phyloP scores from a whole-genome alignment of 2,329 filamentous ascomycete genomes.

The Fusarium tricinctum region DNA sequence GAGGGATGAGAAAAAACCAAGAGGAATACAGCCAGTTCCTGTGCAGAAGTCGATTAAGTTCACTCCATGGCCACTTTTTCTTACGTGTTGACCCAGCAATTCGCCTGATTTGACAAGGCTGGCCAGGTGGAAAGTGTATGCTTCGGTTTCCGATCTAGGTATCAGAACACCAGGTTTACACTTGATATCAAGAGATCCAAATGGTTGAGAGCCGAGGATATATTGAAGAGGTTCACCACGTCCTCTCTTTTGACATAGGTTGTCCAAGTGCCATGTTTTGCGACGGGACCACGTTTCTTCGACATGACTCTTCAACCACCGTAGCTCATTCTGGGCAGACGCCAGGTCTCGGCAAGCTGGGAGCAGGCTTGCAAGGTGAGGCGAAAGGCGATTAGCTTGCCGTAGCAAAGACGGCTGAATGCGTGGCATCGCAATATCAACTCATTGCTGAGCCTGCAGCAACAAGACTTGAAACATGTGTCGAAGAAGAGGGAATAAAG shows the following conservation, averaged over 20 bases:
- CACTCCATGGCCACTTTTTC: constrained; percentile 54
- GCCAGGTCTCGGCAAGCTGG: constrained; percentile 72
- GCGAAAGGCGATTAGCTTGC: constrained; percentile 66
- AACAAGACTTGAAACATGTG: constrained; percentile 9
- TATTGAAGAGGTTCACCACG: constrained; percentile 87
- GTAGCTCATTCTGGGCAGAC: constrained; percentile 77
- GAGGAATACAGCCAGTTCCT: constrained; percentile 89
- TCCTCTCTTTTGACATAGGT: constrained; percentile 65
- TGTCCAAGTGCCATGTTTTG: constrained; percentile 49
- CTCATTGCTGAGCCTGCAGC: constrained; percentile 30
- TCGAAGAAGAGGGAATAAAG: not conserved
- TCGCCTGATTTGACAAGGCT: constrained; percentile 55
- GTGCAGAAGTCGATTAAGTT: constrained; percentile 88
- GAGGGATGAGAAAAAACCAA: constrained; percentile 78
- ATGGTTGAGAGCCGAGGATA: constrained; percentile 87
- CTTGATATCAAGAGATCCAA: constrained; percentile 83
- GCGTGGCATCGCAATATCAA: constrained; percentile 68
- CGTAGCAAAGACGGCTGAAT: constrained; percentile 70
- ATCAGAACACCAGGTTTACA: constrained; percentile 87
- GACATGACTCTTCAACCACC: constrained; percentile 78
- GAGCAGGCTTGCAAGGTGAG: constrained; percentile 72
- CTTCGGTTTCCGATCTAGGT: constrained; percentile 83
- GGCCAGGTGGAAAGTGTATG: constrained; percentile 72
- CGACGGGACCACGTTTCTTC: constrained; percentile 46
- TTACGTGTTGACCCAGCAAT: constrained; percentile 23